Evolutionary conservation across 2,329 filamentous ascomycete species (phyloP).

Genomic region (Penicillium sp.): DNA sequence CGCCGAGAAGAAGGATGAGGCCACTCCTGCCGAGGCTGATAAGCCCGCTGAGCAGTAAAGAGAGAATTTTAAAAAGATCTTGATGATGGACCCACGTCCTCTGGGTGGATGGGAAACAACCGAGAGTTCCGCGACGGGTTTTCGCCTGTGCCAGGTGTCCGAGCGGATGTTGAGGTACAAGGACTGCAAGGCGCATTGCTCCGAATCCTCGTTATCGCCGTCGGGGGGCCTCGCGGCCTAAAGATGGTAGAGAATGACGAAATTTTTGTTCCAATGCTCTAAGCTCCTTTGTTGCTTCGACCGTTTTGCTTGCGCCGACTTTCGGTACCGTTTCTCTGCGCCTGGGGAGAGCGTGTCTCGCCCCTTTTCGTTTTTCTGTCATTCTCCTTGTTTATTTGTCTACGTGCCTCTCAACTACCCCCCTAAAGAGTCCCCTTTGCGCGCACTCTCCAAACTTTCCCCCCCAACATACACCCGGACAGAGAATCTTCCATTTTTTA

Average conservation of each 20-base stretch:
- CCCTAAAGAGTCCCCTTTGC: constrained; percentile 26
- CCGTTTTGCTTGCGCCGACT: constrained; percentile 1
- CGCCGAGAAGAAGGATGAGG: constrained; percentile 44
- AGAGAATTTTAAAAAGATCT: constrained; percentile 29
- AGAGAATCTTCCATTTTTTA: constrained; percentile 22
- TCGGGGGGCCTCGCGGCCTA: constrained; percentile 11
- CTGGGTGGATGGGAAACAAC: constrained; percentile 21
- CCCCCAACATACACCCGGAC: constrained; percentile 25
- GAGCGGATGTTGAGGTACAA: constrained; percentile 4
- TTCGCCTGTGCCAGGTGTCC: constrained; percentile 8
- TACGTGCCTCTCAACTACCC: constrained; percentile 28
- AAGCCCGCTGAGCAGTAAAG: constrained; percentile 46
- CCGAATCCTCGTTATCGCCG: constrained; percentile 4
- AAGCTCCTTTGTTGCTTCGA: constrained; percentile 3
- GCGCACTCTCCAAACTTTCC: constrained; percentile 26
- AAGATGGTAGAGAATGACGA: constrained; percentile 8
- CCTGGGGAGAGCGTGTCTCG: constrained; percentile 1
- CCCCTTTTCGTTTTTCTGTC: constrained; percentile 21
- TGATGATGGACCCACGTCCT: constrained; percentile 35
- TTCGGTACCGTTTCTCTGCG: constrained; percentile 8
- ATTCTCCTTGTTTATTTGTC: constrained; percentile 31
- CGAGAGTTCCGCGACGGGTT: constrained; percentile 16
- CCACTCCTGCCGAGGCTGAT: constrained; percentile 40
- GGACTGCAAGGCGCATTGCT: constrained; percentile 8
- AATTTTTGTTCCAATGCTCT: background rate